Conservation (phyloP, 2,329 filamentous ascomycete genomes). For the Penicillium polonicum region DNA sequence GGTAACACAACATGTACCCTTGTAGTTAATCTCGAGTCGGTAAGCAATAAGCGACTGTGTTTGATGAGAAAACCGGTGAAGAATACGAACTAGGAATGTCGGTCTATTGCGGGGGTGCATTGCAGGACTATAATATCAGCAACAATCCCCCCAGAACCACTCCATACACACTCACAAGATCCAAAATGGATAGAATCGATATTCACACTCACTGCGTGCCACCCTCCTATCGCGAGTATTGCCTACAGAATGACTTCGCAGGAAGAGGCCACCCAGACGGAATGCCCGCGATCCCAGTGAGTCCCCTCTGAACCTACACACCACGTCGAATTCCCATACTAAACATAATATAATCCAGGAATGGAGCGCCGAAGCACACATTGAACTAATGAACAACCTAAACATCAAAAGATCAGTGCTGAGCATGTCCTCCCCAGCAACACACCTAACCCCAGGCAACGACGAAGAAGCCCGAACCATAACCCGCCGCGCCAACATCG, state of each 20-base stretch:
- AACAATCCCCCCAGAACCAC: neutral
- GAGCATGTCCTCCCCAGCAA: conserved; percentile 56
- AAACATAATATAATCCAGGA: conserved; percentile 17
- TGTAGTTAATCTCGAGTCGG: neutral
- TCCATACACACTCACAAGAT: neutral
- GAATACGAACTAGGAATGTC: neutral
- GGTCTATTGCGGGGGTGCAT: neutral
- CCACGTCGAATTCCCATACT: neutral
- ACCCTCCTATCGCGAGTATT: conserved; percentile 20
- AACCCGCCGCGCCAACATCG: conserved; percentile 39
- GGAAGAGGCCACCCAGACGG: conserved; percentile 23
- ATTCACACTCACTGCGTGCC: conserved; percentile 22
- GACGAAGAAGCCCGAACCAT: conserved; percentile 37
- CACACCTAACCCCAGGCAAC: conserved; percentile 46
- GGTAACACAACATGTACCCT: neutral
- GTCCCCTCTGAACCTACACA: neutral
- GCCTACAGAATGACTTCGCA: conserved; percentile 21
- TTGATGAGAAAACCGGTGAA: neutral
- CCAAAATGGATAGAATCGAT: conserved; percentile 20
- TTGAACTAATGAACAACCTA: conserved; percentile 51
- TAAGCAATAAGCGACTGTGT: neutral
- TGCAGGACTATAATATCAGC: neutral
- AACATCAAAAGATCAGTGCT: conserved; percentile 55
- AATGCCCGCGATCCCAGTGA: conserved; percentile 23
- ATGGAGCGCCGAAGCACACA: conserved; percentile 50